phyloP scores from a whole-genome alignment of 192 early-diverging fungal genomes.

The Ramicandelaber brevisporus region DNA sequence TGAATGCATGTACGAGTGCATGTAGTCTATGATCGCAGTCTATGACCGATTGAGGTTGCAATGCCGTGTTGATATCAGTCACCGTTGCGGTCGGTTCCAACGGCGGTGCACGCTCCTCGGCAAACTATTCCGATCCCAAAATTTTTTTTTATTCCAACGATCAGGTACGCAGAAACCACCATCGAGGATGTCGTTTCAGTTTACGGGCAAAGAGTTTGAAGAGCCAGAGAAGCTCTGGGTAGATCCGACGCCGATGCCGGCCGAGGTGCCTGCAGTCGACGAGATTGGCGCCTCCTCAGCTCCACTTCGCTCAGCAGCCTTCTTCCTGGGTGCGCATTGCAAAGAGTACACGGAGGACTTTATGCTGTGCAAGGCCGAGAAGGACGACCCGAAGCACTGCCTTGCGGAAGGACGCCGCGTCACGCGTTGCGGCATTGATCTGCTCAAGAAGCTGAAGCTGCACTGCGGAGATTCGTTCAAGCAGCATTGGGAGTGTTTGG shows the following conservation, averaged over 20 bases:
- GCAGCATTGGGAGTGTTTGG: constrained; percentile 78
- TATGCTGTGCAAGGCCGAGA: constrained; percentile 88
- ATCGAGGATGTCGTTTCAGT: too few relatives aligned
- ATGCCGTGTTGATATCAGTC: too few relatives aligned
- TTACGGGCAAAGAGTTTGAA: too few relatives aligned
- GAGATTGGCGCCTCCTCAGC: constrained; percentile 84
- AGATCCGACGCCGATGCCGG: constrained; percentile 58
- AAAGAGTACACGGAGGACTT: constrained; percentile 86
- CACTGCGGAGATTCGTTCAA: constrained; percentile 73
- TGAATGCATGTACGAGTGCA: too few relatives aligned
- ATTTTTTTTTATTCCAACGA: too few relatives aligned
- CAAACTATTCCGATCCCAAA: too few relatives aligned
- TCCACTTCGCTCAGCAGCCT: constrained; percentile 78
- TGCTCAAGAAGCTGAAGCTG: constrained; percentile 65
- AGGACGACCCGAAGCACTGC: constrained; percentile 69
- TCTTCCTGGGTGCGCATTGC: constrained; percentile 70
- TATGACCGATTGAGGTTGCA: too few relatives aligned
- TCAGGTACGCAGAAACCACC: too few relatives aligned
- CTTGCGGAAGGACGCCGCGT: constrained; percentile 85
- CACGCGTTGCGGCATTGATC: constrained; percentile 75
- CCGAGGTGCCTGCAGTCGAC: constrained; percentile 36
- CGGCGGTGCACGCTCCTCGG: too few relatives aligned
- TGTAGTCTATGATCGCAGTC: too few relatives aligned
- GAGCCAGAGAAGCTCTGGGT: constrained; percentile 27
- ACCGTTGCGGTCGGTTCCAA: too few relatives aligned